Evolutionary conservation across 768 basidiomycete species (phyloP).

Genomic region (Pulveroboletus sp.): DNA sequence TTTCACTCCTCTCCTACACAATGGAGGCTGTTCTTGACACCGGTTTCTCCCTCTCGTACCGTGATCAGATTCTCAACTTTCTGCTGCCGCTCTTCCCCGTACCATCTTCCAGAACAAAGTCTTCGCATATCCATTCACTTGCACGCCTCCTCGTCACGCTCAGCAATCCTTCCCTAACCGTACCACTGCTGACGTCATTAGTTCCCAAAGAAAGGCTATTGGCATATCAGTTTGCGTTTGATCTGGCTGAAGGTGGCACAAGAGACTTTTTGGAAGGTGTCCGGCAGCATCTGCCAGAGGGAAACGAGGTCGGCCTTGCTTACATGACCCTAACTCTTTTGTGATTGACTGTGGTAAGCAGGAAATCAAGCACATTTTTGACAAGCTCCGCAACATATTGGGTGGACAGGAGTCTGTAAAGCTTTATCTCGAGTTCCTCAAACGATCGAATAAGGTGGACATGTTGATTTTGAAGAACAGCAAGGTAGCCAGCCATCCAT

Average conservation of each 20-base stretch:
- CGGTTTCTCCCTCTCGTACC: slow-evolving; percentile 80
- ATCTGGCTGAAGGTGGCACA: slow-evolving; percentile 88
- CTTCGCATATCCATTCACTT: slow-evolving; percentile 72
- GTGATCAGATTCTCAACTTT: slow-evolving; percentile 74
- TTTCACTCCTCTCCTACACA: slow-evolving; percentile 78
- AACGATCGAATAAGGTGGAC: slow-evolving; percentile 90
- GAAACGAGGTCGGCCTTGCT: slow-evolving; percentile 47
- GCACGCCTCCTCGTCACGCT: slow-evolving; percentile 89
- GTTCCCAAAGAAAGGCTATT: slow-evolving; percentile 67
- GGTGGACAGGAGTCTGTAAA: slow-evolving; percentile 90
- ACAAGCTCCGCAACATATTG: slow-evolving; percentile 77
- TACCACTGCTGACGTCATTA: slow-evolving; percentile 67
- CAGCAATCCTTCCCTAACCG: slow-evolving; percentile 73
- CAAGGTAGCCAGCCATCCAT: slow-evolving; percentile 49
- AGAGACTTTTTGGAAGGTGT: slow-evolving; percentile 88
- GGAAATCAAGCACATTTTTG: slow-evolving; percentile 60
- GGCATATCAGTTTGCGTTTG: slow-evolving; percentile 95
- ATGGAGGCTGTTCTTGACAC: slow-evolving; percentile 91
- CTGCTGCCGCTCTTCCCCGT: slow-evolving; percentile 83
- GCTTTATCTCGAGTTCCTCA: slow-evolving; percentile 91
- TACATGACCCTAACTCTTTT: background rate
- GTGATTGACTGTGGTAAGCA: slow-evolving; percentile 26
- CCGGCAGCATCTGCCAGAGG: slow-evolving; percentile 62
- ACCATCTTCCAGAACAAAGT: slow-evolving; percentile 64
- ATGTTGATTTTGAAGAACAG: slow-evolving; percentile 88